Percentiles rank a stretch among this genome's conserved stretches.
These are phyloP conservation scores for Triangularia setosa DNA, from an alignment of 2,329 filamentous ascomycete species.

Conservation along the genomic window DNA sequence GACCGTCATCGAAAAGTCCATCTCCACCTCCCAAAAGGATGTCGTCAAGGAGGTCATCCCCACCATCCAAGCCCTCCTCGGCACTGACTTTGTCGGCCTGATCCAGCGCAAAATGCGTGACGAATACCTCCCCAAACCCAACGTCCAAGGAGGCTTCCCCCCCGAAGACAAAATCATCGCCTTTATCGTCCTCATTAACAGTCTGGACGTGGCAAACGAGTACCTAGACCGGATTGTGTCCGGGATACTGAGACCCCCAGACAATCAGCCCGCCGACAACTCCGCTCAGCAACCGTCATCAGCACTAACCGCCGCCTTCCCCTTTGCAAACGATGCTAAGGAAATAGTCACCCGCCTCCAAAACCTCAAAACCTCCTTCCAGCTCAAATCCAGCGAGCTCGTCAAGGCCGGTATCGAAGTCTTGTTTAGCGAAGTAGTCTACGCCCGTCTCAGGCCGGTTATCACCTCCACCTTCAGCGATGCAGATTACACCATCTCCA, in stretches of 20 bases:
- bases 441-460: slow-evolving; percentile 77
- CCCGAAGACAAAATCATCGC: slow-evolving; percentile 84
- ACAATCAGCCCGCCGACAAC: slow-evolving; percentile 31
- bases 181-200: slow-evolving; percentile 93
- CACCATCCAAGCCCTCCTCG: slow-evolving; percentile 73
- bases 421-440: slow-evolving; percentile 82
- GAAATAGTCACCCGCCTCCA: slow-evolving; percentile 67
- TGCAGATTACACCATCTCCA: slow-evolving; percentile 72
- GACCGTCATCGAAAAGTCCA: slow-evolving; percentile 78
- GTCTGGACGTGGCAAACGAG: slow-evolving; percentile 85
- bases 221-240: slow-evolving; percentile 85
- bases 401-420: slow-evolving; percentile 80
- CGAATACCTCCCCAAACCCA: slow-evolving; percentile 81
- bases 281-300: slow-evolving; percentile 34
- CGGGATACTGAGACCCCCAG: slow-evolving; percentile 52
- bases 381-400: slow-evolving; percentile 74
- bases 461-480: slow-evolving; percentile 88
- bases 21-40: slow-evolving; percentile 78
- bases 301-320: slow-evolving; percentile 62
- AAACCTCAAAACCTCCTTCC: slow-evolving; percentile 67
- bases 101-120: slow-evolving; percentile 96
- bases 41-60: slow-evolving; percentile 76
- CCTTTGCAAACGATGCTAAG: slow-evolving; percentile 70
- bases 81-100: slow-evolving; percentile 92
- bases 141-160: slow-evolving; percentile 74